These are phyloP conservation scores for Phaffomyces thermotolerans DNA, from an alignment of 805 yeast species.

Conservation along the genomic window DNA sequence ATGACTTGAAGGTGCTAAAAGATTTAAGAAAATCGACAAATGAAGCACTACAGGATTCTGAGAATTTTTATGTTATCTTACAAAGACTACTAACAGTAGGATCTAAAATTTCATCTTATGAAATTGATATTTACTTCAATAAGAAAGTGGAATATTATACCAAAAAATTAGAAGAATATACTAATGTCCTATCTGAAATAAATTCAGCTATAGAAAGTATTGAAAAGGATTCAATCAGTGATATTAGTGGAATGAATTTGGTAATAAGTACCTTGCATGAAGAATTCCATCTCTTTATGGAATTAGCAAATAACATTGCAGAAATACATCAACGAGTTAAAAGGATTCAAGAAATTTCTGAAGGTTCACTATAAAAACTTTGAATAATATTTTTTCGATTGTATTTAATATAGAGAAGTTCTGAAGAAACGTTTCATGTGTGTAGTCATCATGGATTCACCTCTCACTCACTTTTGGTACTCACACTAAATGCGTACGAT, in stretches of 20 bases:
- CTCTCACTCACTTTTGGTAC: too few species aligned
- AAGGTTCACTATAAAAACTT: slow-evolving; percentile 7
- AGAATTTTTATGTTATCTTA: slow-evolving; percentile 45
- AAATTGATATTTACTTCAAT: slow-evolving; percentile 50
- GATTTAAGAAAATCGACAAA: slow-evolving; percentile 37
- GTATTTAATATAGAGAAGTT: background rate
- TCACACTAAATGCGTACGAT: too few species aligned
- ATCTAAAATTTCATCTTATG: slow-evolving; percentile 47
- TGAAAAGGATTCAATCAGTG: slow-evolving; percentile 42
- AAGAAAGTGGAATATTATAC: slow-evolving; percentile 31
- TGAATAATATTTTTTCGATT: background rate
- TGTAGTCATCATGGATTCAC: too few species aligned
- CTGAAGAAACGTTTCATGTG: too few species aligned
- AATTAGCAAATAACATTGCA: slow-evolving; percentile 66
- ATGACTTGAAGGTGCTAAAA: slow-evolving; percentile 39
- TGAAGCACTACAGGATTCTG: slow-evolving; percentile 37
- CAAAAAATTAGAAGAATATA: slow-evolving; percentile 43
- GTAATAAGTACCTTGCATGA: slow-evolving; percentile 57
- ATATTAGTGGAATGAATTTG: slow-evolving; percentile 35
- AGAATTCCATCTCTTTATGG: slow-evolving; percentile 67
- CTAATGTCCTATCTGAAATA: slow-evolving; percentile 40
- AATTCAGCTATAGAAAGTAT: slow-evolving; percentile 59
- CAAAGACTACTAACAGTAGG: slow-evolving; percentile 48
- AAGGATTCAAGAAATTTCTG: slow-evolving; percentile 17
- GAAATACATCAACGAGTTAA: slow-evolving; percentile 54